Base-by-base conservation (phyloP, 2,329 filamentous ascomycete genomes). In the Colletotrichum limetticola region DNA sequence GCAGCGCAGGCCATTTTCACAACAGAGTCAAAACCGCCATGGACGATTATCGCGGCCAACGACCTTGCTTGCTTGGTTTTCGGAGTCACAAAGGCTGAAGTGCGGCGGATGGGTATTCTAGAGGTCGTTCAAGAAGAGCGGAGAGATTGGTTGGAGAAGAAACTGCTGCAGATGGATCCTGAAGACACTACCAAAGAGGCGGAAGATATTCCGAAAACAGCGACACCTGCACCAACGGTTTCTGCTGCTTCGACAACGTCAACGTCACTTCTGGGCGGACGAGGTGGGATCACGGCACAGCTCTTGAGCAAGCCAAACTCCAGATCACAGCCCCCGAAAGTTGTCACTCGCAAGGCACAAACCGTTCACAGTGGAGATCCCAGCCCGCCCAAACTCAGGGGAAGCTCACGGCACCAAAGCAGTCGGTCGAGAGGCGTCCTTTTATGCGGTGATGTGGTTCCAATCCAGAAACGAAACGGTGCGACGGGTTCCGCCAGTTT, bases 1-100 rank as follows among this genome's bases (percentile, higher is more conserved):
- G 94, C 95, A 55, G 94, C 96, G 5, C 97, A 99, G 82, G 97
- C 97, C 66, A 98, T 99, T 70, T 99, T 99, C 81, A 97, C 96
- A 8, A 99, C 97, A n/a, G 94, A 97, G 82, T 89, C 94, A 16
- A 91, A 93, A 75, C 90, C 94, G 9, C 97, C 96, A 3, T 99
- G 95, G 94, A 99, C 96, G 1, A 98, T 99, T 72, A 90, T 98
- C 66, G 94, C 97, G 3, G 97, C 97, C 62, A 99, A 99, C 80
- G 97, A 99, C 80, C 87, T 99, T 61, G 97, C 97, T 22, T 99
- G 97, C 82, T 87, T 99, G 56, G 93, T 98, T n/a, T 99, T 98
- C 84, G 97, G 97, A n/a, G 95, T 99, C 11, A 98, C 95, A n/a
- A 94, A 95, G 79, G 94, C 94, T 5, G 97, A 99, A 82, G 94